Percentiles rank a stretch among this genome's conserved stretches.
Conservation (phyloP, 352 stramenopile species). For the Pythium rhizo-oryzae region DNA sequence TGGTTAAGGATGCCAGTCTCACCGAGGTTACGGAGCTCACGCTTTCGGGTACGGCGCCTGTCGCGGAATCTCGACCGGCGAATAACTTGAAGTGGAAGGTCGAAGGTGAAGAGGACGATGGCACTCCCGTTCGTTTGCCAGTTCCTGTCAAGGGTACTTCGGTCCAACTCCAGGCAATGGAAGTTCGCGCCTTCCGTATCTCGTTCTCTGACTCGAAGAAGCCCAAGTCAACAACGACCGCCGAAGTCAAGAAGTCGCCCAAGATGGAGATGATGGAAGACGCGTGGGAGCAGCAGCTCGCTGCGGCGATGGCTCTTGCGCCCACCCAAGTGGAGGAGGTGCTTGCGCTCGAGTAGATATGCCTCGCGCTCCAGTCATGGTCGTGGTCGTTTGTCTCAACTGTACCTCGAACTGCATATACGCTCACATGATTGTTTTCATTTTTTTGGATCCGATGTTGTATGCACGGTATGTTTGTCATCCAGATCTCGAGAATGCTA, state of each 20-base stretch:
- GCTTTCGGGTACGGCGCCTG: conserved; percentile 83
- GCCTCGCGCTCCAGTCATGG: background rate
- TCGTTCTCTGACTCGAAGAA: conserved; percentile 44
- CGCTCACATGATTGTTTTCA: background rate
- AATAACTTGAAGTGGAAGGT: conserved; percentile 68
- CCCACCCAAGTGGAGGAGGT: conserved; percentile 23
- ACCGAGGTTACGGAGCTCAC: conserved; percentile 86
- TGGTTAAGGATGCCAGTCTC: conserved; percentile 46
- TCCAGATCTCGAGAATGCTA: background rate
- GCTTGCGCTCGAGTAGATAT: conserved; percentile 24
- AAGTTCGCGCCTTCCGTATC: conserved; percentile 93
- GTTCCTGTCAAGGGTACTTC: conserved; percentile 54
- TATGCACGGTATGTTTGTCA: background rate
- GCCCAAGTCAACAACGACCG: background rate
- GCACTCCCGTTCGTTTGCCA: conserved; percentile 27
- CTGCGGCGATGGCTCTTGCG: conserved; percentile 1
- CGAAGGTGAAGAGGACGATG: conserved; percentile 30
- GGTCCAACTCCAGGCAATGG: conserved; percentile 88
- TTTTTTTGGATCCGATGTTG: background rate
- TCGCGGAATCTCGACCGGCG: conserved; percentile 46
- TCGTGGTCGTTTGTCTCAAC: background rate
- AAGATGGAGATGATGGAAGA: conserved; percentile 25
- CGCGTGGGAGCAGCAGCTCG: conserved; percentile 20
- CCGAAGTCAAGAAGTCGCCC: background rate
- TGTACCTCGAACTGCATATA: conserved; percentile 3